phyloP scores from a whole-genome alignment of 352 stramenopile genomes.

The Pythium aphanidermatum region DNA sequence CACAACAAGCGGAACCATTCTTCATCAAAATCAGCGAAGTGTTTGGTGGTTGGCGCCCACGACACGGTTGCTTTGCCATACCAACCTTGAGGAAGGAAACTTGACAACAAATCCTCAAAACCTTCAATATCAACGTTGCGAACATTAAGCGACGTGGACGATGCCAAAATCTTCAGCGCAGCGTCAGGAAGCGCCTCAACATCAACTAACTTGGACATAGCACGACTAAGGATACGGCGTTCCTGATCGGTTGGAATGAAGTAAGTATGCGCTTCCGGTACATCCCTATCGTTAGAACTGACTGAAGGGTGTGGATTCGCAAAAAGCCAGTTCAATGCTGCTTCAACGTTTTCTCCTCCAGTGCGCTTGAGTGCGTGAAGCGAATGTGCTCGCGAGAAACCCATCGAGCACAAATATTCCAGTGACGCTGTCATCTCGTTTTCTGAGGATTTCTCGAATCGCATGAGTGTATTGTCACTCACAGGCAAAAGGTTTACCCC shows the following conservation, averaged over 20 bases:
- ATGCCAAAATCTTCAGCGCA: conserved; percentile 29
- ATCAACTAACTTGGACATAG: conserved; percentile 31
- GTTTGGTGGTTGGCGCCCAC: conserved; percentile 21
- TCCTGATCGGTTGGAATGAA: conserved; percentile 44
- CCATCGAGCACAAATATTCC: conserved; percentile 55
- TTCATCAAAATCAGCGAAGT: conserved; percentile 23
- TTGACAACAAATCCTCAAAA: conserved; percentile 47
- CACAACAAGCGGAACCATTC: conserved; percentile 62
- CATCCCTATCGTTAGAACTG: not conserved
- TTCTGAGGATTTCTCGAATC: conserved; percentile 24
- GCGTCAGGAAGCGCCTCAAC: conserved; percentile 25
- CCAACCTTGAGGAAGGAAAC: conserved; percentile 44
- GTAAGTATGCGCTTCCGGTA: conserved; percentile 13
- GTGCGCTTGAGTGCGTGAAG: conserved; percentile 29
- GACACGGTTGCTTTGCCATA: conserved; percentile 25
- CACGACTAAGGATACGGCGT: conserved; percentile 31
- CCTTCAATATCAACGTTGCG: conserved; percentile 37
- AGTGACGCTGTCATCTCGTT: conserved; percentile 26
- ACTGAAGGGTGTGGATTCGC: conserved; percentile 33
- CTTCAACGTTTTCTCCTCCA: conserved; percentile 35
- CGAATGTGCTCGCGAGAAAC: conserved; percentile 48
- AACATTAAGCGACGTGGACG: conserved; percentile 41
- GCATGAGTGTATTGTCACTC: conserved; percentile 37
- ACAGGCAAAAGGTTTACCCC: conserved; percentile 53
- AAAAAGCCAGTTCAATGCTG: conserved; percentile 60